Base-by-base conservation (phyloP, 176 grass and related monocot species). In the Echinochloa phyllopogon region DNA sequence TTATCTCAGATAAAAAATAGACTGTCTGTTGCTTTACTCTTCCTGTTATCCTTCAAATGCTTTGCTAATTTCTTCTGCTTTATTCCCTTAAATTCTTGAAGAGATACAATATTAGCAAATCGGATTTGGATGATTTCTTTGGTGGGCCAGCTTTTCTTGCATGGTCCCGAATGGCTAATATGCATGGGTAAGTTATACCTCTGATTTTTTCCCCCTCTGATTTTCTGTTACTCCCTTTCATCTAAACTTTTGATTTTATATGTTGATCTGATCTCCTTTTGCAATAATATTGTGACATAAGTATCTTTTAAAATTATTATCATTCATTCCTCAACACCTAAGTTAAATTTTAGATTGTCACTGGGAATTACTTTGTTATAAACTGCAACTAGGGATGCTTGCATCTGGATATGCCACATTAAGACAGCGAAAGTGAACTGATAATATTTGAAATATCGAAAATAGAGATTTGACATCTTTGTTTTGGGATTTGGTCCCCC, bases 161-260 rank as follows among this genome's bases (percentile, higher is more conserved):
- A 82, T 94, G 92, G 92, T 94, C 92, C 78, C 89, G 92, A 43
- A 94, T 94, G 92, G 92, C 83, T 64, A 94, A 94, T 86, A 91
- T 94, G 89, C 92, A 94, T 82, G 89, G 86, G 92, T 94, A 71
- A 89, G 86, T 74, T 76, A 55, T 50, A 29, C 15, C 43, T 76
- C 61, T 52, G 10, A 43, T 56, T 74, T 36, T 16, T n/a, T n/a
- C n/a, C n/a, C n/a, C 15, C 43, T 76, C 61, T 52, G 10, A 43
- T 56, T 74, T 36, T 16, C n/a, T 55, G 4, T 63, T 37, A 56
- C 17, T 62, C 17, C 20, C 4, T 74, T 14, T 7, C 69, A 53
- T 88, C 23, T 81, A 24, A 43, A 14, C 42, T 17, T 72, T 83
- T 18, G 4, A 60, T 47, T 1, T 36, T 49, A 75, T 62, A 12